Percentiles rank a stretch among this genome's conserved stretches.
phyloP scores from a whole-genome alignment of 2,329 filamentous ascomycete species.

The Exophiala sp. region DNA sequence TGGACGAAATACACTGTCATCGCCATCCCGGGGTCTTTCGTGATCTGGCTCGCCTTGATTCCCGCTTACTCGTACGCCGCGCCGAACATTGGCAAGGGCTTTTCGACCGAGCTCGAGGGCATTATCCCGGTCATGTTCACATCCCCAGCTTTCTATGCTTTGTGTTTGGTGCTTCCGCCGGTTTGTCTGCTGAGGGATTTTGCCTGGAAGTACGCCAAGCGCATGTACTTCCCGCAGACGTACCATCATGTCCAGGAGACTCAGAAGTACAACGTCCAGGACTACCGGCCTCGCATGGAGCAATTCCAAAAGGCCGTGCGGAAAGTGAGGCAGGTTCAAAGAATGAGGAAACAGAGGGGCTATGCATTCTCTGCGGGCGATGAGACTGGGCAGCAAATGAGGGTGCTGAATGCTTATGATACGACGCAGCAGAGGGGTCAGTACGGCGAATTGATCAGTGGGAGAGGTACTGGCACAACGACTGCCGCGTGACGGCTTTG shows the following conservation, averaged over 20 bases:
- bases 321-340: slow-evolving; percentile 95
- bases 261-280: slow-evolving; percentile 99
- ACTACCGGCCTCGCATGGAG: slow-evolving; percentile 97
- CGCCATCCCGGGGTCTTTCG: slow-evolving; percentile 88
- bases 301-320: slow-evolving; percentile 99
- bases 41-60: slow-evolving; percentile 87
- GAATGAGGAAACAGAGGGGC: slow-evolving; percentile 98
- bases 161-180: slow-evolving; percentile 74
- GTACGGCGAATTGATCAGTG: slow-evolving; percentile 88
- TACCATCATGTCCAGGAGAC: slow-evolving; percentile 99
- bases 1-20: slow-evolving; percentile 99
- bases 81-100: slow-evolving; percentile 68
- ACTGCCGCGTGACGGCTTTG: neutral
- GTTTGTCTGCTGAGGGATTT: slow-evolving; percentile 85
- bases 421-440: slow-evolving; percentile 86
- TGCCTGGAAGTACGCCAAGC: slow-evolving; percentile 94
- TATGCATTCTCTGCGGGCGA: slow-evolving; percentile 98
- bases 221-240: slow-evolving; percentile 93
- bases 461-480: slow-evolving; percentile 3
- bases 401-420: slow-evolving; percentile 95
- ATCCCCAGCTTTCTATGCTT: slow-evolving; percentile 85
- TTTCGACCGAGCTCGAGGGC: slow-evolving; percentile 81
- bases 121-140: slow-evolving; percentile 76
- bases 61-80: slow-evolving; percentile 83
- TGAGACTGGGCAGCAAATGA: slow-evolving; percentile 74